Conservation (phyloP, 345 rosid species). For the Cardiospermum halicacabum region DNA sequence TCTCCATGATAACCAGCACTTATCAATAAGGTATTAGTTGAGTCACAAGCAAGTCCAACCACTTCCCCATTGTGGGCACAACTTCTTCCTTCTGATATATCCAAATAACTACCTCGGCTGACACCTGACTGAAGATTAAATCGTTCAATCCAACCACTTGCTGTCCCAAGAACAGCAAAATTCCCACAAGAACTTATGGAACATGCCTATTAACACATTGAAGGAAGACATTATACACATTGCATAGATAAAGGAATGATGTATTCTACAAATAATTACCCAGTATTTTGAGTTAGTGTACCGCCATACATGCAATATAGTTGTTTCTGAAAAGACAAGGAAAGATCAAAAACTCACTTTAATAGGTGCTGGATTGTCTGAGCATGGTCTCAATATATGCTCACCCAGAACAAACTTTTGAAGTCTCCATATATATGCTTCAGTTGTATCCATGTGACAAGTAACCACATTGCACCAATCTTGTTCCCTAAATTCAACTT, state of each 20-base stretch:
- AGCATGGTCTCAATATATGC: conserved; percentile 89
- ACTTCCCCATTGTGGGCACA: conserved; percentile 77
- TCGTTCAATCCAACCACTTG: conserved; percentile 90
- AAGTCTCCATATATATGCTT: conserved; percentile 97
- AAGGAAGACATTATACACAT: background rate
- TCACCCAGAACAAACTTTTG: conserved; percentile 96
- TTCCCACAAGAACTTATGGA: conserved; percentile 94
- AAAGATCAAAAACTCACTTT: conserved; percentile 79
- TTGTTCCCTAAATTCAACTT: conserved; percentile 97
- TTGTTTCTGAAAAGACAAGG: background rate
- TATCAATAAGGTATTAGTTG: conserved; percentile 84
- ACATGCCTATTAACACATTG: conserved; percentile 57
- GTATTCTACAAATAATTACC: background rate
- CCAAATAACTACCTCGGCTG: conserved; percentile 82
- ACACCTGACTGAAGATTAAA: conserved; percentile 96
- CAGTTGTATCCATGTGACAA: conserved; percentile 83
- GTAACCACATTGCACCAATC: conserved; percentile 99
- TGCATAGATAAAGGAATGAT: background rate
- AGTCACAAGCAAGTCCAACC: conserved; percentile 91
- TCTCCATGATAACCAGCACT: conserved; percentile 95
- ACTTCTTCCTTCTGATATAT: conserved; percentile 43
- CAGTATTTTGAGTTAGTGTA: background rate
- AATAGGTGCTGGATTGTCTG: conserved; percentile 72
- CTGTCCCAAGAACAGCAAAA: conserved; percentile 88
- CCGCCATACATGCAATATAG: background rate